These are phyloP conservation scores for Leccinum colubrinum DNA, from an alignment of 1,284 basidiomycete genomes.

Conservation along the genomic window DNA sequence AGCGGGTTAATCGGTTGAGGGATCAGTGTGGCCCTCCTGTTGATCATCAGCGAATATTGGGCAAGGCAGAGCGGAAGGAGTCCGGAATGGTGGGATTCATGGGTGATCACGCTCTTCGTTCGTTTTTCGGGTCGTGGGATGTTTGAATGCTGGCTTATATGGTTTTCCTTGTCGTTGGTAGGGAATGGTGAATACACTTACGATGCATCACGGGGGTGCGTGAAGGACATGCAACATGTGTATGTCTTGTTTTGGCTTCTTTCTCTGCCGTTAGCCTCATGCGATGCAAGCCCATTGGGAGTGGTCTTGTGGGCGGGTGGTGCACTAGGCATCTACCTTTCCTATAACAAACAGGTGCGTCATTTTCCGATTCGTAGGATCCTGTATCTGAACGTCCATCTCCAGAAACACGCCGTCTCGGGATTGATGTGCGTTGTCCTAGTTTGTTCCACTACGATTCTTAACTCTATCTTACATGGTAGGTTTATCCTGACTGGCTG, in stretches of 20 bases:
- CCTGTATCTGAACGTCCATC: neutral
- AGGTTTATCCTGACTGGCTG: constrained; percentile 91
- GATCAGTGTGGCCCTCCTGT: constrained; percentile 78
- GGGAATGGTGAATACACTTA: constrained; percentile 84
- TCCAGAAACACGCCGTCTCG: constrained; percentile 76
- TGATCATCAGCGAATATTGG: constrained; percentile 84
- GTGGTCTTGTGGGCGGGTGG: constrained; percentile 88
- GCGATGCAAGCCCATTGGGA: constrained; percentile 37
- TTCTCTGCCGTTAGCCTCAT: constrained; percentile 1
- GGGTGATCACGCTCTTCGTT: constrained; percentile 88
- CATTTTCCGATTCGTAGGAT: neutral
- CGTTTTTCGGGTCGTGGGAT: constrained; percentile 25
- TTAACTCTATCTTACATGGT: neutral
- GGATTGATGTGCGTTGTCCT: constrained; percentile 66
- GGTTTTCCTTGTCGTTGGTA: constrained; percentile 5
- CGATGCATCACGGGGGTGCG: constrained; percentile 76
- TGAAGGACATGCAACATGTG: constrained; percentile 94
- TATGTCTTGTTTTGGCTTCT: constrained; percentile 36
- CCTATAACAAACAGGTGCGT: constrained; percentile 72
- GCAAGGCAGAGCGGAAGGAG: constrained; percentile 66
- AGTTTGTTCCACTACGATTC: neutral
- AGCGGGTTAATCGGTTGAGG: constrained; percentile 89
- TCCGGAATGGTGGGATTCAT: constrained; percentile 92
- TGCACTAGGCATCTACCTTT: constrained; percentile 82
- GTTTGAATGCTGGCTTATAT: constrained; percentile 1